A percentile compares a stretch with the other conserved stretches of the same genome.
Conservation (phyloP, 176 grass and related monocot genomes). For the Carex scoparia region DNA sequence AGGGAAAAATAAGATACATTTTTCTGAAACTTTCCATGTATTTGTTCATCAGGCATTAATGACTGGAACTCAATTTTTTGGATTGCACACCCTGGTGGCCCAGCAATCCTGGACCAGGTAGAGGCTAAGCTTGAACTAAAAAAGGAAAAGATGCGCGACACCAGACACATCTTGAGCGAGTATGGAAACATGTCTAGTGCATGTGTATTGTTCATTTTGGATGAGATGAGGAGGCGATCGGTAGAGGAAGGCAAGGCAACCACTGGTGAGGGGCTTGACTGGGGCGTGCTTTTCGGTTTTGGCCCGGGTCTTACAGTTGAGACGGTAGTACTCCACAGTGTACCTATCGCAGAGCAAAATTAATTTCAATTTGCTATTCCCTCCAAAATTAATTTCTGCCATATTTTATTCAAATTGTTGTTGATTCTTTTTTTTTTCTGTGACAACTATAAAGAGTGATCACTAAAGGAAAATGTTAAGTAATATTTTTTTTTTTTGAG, state of each 20-base stretch:
- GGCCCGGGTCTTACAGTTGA: conserved; percentile 11
- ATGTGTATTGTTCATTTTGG: no score
- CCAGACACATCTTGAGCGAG: no score
- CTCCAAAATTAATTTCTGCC: background rate
- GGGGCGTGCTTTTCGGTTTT: conserved; percentile 18
- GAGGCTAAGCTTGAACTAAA: no score
- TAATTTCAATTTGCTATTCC: background rate
- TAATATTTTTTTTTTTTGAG: background rate
- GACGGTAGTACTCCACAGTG: conserved; percentile 8
- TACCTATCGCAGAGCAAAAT: background rate
- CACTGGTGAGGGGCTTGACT: background rate
- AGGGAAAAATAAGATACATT: background rate
- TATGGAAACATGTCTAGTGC: no score
- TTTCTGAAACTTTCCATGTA: background rate
- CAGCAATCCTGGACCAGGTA: no score
- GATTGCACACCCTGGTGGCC: no score
- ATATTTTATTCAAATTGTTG: background rate
- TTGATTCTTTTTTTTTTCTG: background rate
- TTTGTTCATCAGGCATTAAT: background rate
- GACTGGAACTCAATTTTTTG: no score
- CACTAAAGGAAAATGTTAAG: background rate
- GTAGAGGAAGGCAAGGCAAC: conserved; percentile 7
- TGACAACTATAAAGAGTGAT: background rate
- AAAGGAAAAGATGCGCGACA: no score
- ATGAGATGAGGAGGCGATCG: background rate